These are phyloP conservation scores for Zygnema cylindricum DNA, from an alignment of 139 green algal genomes.

Conservation along the genomic window DNA sequence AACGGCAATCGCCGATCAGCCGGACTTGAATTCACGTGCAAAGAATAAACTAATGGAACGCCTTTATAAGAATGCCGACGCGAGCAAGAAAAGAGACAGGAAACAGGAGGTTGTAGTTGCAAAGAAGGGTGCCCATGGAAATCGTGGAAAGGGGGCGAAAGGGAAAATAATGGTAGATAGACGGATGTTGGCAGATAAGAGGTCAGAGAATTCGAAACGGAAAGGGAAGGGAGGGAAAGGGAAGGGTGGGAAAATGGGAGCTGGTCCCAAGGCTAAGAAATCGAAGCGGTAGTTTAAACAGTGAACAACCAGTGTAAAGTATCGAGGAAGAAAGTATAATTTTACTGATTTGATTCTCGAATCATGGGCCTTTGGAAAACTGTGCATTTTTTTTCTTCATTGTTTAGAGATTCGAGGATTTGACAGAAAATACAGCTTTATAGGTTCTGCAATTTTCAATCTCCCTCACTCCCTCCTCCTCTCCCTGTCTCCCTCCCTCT, in stretches of 20 bases:
- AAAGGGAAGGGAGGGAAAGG: slow-evolving; percentile 15
- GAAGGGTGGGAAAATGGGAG: slow-evolving; percentile 32
- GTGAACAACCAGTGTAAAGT: neutral
- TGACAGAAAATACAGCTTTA: too few relatives aligned
- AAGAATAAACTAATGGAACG: slow-evolving; percentile 54
- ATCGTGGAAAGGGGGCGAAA: slow-evolving; percentile 49
- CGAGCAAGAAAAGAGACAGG: slow-evolving; percentile 4
- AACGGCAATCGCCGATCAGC: slow-evolving; percentile 46
- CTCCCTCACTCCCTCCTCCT: too few relatives aligned
- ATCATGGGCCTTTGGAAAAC: too few relatives aligned
- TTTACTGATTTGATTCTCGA: too few relatives aligned
- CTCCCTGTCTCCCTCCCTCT: too few relatives aligned
- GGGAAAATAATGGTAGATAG: slow-evolving; percentile 56
- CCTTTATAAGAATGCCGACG: slow-evolving; percentile 47
- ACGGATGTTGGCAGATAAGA: slow-evolving; percentile 45
- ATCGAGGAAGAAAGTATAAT: too few relatives aligned
- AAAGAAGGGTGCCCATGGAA: slow-evolving; percentile 58
- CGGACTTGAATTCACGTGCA: slow-evolving; percentile 41
- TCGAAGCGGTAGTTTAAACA: neutral
- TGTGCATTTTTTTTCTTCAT: too few relatives aligned
- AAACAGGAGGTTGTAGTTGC: slow-evolving; percentile 55
- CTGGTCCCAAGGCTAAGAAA: neutral
- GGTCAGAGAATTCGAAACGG: slow-evolving; percentile 19
- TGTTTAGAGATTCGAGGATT: too few relatives aligned
- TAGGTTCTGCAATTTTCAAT: too few relatives aligned